Conservation (phyloP, 768 basidiomycete genomes). For the Tulasnella sp. region DNA sequence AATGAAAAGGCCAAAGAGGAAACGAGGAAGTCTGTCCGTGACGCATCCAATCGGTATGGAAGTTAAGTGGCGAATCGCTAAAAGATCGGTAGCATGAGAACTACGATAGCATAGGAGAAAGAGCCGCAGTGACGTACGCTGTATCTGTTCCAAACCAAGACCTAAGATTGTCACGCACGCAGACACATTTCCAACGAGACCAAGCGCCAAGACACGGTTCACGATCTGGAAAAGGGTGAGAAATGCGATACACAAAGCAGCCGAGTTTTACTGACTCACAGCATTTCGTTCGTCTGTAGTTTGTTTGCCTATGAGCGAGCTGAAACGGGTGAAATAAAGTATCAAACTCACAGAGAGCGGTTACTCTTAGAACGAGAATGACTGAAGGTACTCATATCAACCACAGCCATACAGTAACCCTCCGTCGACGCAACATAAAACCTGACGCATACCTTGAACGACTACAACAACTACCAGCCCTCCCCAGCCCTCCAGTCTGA, state of each 20-base stretch:
- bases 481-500: constrained; percentile 16
- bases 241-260: too few relatives aligned
- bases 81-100: not conserved
- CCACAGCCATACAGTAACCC: too few relatives aligned
- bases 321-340: not conserved
- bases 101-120: not conserved
- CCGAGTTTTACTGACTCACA: not conserved
- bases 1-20: constrained; percentile 9
- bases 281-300: not conserved
- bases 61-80: not conserved
- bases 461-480: constrained; percentile 8
- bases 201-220: not conserved
- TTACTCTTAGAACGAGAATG: constrained; percentile 15
- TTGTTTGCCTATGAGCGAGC: not conserved
- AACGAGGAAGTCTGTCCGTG: not conserved
- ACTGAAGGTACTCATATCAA: not conserved
- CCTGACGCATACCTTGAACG: constrained; percentile 4
- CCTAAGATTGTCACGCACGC: constrained; percentile 3
- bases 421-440: not conserved
- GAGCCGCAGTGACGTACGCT: not conserved
- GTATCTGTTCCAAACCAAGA: not conserved
- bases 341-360: constrained; percentile 7
- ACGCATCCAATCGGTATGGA: constrained; percentile 9
- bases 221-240: not conserved
- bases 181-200: not conserved